Evolutionary conservation across 225 moss, liverwort and hornwort species (phyloP).

Genomic region (Lunularia cruciata): DNA sequence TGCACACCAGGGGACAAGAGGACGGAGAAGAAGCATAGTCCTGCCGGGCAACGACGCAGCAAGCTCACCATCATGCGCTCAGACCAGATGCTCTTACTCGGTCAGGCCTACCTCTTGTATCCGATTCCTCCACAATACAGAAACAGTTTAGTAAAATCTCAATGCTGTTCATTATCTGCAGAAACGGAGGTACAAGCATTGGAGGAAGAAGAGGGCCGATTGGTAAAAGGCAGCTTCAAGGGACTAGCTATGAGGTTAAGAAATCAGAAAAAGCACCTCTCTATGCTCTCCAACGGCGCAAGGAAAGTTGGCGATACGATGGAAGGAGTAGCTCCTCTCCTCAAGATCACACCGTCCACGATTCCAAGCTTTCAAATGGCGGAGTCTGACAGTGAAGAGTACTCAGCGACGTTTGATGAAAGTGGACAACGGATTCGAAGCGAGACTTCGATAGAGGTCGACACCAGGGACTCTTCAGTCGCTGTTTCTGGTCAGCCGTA

Average conservation of each 20-base stretch:
- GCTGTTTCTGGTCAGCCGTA: not conserved
- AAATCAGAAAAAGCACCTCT: conserved; percentile 16
- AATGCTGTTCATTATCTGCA: conserved; percentile 16
- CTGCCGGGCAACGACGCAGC: conserved; percentile 16
- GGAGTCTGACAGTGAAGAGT: conserved; percentile 24
- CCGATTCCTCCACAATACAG: conserved; percentile 26
- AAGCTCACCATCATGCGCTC: conserved; percentile 28
- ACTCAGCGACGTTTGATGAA: conserved; percentile 13
- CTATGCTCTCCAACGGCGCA: conserved; percentile 8
- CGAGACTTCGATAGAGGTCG: not conserved
- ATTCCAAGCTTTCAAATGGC: conserved; percentile 9
- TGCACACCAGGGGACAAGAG: conserved; percentile 22
- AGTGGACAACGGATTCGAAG: conserved; percentile 10
- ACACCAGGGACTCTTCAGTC: not conserved
- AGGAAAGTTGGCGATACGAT: conserved; percentile 15
- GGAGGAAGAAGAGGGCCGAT: conserved; percentile 11
- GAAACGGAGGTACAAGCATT: not conserved
- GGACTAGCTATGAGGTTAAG: conserved; percentile 18
- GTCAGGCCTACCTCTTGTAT: conserved; percentile 26
- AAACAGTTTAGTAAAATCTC: conserved; percentile 20
- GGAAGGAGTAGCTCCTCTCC: conserved; percentile 13
- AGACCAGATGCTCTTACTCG: conserved; percentile 22
- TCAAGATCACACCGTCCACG: not conserved
- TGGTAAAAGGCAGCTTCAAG: conserved; percentile 17
- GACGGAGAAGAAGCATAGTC: not conserved